A percentile compares a stretch with the other conserved stretches of the same genome.
phyloP scores from a whole-genome alignment of 805 yeast species.

The Cyberlindnera amylophila region DNA sequence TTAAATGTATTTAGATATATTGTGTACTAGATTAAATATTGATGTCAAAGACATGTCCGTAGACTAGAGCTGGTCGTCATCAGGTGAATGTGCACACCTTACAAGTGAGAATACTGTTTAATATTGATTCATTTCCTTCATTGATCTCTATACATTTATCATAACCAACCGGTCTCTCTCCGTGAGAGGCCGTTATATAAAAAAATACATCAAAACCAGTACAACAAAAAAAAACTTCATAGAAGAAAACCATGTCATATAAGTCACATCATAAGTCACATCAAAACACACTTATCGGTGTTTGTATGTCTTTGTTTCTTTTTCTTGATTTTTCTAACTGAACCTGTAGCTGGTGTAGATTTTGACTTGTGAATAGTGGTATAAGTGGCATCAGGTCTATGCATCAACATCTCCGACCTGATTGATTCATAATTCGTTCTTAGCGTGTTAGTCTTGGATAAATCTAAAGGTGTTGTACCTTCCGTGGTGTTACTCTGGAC shows the following conservation, averaged over 20 bases:
- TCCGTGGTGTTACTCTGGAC: slow-evolving; percentile 20
- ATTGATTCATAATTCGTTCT: slow-evolving; percentile 23
- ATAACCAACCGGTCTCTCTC: neutral
- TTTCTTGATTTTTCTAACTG: slow-evolving; percentile 10
- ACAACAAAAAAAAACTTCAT: neutral
- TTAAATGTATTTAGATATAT: neutral
- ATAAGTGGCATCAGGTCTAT: slow-evolving; percentile 22
- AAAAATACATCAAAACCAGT: neutral
- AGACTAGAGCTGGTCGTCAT: no score
- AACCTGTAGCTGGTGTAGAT: slow-evolving; percentile 17
- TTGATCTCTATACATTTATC: no score
- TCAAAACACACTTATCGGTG: slow-evolving; percentile 18
- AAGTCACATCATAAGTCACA: slow-evolving; percentile 15
- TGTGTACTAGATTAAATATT: no score
- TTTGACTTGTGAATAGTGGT: slow-evolving; percentile 19
- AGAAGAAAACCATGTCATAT: no score
- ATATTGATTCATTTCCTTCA: no score
- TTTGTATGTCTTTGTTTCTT: slow-evolving; percentile 6
- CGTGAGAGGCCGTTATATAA: neutral
- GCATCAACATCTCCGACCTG: slow-evolving; percentile 24
- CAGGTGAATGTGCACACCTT: no score
- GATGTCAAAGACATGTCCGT: no score
- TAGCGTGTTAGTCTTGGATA: slow-evolving; percentile 24
- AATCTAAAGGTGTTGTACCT: slow-evolving; percentile 17
- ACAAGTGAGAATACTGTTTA: no score